Base-by-base conservation (phyloP, 495 filamentous ascomycete genomes). In the Neohortaea acidophila region DNA sequence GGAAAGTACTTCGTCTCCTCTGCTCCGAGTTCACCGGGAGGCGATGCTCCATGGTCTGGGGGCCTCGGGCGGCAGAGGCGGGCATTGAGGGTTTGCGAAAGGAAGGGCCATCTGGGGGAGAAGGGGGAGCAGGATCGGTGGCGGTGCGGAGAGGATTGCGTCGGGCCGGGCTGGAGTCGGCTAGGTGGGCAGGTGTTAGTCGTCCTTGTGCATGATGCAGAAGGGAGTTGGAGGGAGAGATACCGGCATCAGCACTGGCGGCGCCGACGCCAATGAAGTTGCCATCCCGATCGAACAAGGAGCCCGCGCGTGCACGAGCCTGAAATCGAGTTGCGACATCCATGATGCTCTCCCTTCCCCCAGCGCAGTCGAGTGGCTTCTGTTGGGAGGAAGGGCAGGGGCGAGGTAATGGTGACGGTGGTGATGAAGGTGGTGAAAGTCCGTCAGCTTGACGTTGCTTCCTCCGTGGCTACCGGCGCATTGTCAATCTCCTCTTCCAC, bases 41-140 rank as follows among this genome's bases (percentile, higher is more conserved):
- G 12, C 40, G 11, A 12, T 19, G 29, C 21, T 49, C 45, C 12
- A 36, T 13, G 6, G 20, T 28, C n/a, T n/a, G n/a, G 3, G 29
- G 15, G 7, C 33, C 13, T 33, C 46, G 32, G 14, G 20, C 41
- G 26, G 46, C 46, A 4, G 46, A 49, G 11, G 46, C 46, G 1
- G 46, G 46, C 1, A 49, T 11, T 2, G 41, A 40, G 13, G 46
- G 46, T 21, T 49, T 49, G 15, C 46, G 46, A 19, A 49, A 49
- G 21, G n/a, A n/a, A 9, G 14, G 20, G 8, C 15, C 9, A 9
- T 7, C 15, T 6, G 30, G 9, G 34, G 14, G n/a, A 10, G 20
- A 12, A 13, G 12, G 29, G 23, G 14, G 30, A 3, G 17, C 12
- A 22, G 33, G 26, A 13, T 26, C 22, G 40, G 34, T 14, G 28